Percentiles rank a stretch among this genome's conserved stretches.
Conservation (phyloP, 2,329 filamentous ascomycete species). For the Claviceps purpurea region DNA sequence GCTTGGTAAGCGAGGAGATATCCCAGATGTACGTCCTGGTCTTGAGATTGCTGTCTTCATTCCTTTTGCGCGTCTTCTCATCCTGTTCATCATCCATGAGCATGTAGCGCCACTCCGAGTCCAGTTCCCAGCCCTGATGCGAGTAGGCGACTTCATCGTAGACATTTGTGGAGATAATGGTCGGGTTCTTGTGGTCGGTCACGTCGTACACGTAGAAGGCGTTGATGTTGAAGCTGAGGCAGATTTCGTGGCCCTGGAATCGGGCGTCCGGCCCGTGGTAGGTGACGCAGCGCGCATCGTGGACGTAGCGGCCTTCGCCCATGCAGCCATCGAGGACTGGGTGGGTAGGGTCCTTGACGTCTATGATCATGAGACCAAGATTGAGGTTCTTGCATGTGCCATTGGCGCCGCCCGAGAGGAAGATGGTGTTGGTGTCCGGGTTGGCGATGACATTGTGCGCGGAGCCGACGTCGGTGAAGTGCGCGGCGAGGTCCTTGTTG, state of each 20-base stretch:
- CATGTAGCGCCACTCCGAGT: conserved; percentile 26
- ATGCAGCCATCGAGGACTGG: conserved; percentile 37
- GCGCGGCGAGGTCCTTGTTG: conserved; percentile 19
- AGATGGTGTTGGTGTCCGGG: conserved; percentile 24
- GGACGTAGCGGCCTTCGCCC: conserved; percentile 36
- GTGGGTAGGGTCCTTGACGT: conserved; percentile 36
- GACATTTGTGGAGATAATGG: conserved; percentile 35
- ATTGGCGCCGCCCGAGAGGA: conserved; percentile 25
- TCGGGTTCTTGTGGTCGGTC: conserved; percentile 29
- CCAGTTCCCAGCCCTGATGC: conserved; percentile 41
- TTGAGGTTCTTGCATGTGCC: conserved; percentile 20
- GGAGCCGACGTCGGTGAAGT: conserved; percentile 22
- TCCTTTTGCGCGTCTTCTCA: conserved; percentile 27
- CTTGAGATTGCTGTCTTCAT: conserved; percentile 17
- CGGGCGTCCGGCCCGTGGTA: conserved; percentile 34
- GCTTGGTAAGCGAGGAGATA: conserved; percentile 25
- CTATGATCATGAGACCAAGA: conserved; percentile 40
- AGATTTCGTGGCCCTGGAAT: conserved; percentile 30
- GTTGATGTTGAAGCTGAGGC: conserved; percentile 39
- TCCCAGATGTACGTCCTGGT: conserved; percentile 35
- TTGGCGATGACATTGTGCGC: conserved; percentile 33
- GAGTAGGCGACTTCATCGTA: conserved; percentile 37
- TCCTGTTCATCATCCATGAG: conserved; percentile 41
- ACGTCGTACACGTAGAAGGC: conserved; percentile 30
- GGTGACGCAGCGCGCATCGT: conserved; percentile 38